Base-by-base conservation (phyloP, 192 early-diverging fungal species). In the Coemansia sp. region DNA sequence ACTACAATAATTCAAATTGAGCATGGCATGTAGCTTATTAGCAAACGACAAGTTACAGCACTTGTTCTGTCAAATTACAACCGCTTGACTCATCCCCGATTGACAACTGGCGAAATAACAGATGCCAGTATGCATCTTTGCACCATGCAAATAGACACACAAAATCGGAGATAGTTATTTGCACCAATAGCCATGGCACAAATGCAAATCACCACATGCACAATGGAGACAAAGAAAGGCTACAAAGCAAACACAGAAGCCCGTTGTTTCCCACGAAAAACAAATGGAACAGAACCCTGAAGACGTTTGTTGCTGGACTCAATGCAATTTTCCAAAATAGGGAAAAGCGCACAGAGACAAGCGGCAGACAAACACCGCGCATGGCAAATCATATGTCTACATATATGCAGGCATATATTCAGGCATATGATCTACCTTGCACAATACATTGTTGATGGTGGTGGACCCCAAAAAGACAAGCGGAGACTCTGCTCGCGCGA, bases 1-100 rank as follows among this genome's bases (percentile, higher is more conserved):
- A 97, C 89, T 94, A 74, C 38, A 59, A 21, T 16, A 16, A 16
- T 40, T 40, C 10, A 9, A 40, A 40, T 9, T 40, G n/a, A 16
- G 11, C 38, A 40, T n/a, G n/a, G 38, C 6, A 40, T n/a, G 21
- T 8, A 24, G 45, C 45, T 7, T 32, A 53, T 28, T 28, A 12
- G n/a, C 51, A 32, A 32, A 53, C n/a, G n/a, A 18, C 23, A 29
- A 29, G 19, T 30, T 24, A 29, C 50, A 31, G 28, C 8, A 16
- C 19, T 53, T 40, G 35, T 40, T 40, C 35, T 40, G n/a, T 40
- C n/a, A 40, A 40, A 40, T 40, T 16, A 16, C 35, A 11, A 40
- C 35, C n/a, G 35, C 35, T 40, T 40, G 35, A 40, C 35, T 40
- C 35, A 40, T 16, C 14, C 12, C 14, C 35, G 35, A 16, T n/a